A percentile compares a stretch with the other conserved stretches of the same genome.
Evolutionary conservation across 1,284 basidiomycete genomes (phyloP).

Genomic region (Porogramme epimiltina): DNA sequence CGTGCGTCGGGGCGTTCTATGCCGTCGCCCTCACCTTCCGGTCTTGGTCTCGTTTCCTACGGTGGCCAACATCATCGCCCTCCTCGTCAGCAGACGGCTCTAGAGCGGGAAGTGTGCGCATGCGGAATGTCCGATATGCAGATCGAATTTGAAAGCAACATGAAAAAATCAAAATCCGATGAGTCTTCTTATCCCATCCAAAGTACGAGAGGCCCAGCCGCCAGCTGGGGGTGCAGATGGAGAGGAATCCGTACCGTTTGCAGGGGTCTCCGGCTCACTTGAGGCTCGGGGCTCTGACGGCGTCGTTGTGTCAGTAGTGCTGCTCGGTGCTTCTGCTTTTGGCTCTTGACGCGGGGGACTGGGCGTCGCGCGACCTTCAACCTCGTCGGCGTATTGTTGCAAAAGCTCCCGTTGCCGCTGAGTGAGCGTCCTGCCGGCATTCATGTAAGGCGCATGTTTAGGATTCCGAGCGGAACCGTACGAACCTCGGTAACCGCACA

Average conservation of each 20-base stretch:
- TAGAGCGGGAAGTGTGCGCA: constrained; percentile 2
- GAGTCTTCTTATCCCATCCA: constrained; percentile 67
- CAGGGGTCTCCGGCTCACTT: constrained; percentile 32
- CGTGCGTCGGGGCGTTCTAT: constrained; percentile 13
- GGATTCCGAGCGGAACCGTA: constrained; percentile 9
- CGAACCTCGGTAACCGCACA: constrained; percentile 88
- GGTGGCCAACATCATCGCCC: constrained; percentile 17
- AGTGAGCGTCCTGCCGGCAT: constrained; percentile 68
- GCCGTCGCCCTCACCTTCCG: constrained; percentile 29
- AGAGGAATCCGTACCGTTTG: constrained; percentile 79
- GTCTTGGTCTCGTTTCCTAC: constrained; percentile 25
- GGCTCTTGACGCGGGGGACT: constrained; percentile 25
- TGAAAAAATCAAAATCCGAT: constrained; percentile 67
- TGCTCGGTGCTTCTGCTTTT: constrained; percentile 4
- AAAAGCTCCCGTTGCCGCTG: constrained; percentile 85
- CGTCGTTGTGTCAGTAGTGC: constrained; percentile 18
- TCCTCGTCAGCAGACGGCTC: constrained; percentile 11
- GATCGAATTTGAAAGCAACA: constrained; percentile 37
- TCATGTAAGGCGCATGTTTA: constrained; percentile 8
- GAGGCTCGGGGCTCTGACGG: constrained; percentile 18
- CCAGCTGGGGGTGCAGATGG: constrained; percentile 53
- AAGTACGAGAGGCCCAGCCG: constrained; percentile 69
- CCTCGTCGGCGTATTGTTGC: constrained; percentile 91
- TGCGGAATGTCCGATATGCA: constrained; percentile 6
- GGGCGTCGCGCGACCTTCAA: constrained; percentile 64